Percentiles rank a stretch among this genome's conserved stretches.
Evolutionary conservation across 176 grass and related monocot species (phyloP).

Genomic region (Triticum turgidum): DNA sequence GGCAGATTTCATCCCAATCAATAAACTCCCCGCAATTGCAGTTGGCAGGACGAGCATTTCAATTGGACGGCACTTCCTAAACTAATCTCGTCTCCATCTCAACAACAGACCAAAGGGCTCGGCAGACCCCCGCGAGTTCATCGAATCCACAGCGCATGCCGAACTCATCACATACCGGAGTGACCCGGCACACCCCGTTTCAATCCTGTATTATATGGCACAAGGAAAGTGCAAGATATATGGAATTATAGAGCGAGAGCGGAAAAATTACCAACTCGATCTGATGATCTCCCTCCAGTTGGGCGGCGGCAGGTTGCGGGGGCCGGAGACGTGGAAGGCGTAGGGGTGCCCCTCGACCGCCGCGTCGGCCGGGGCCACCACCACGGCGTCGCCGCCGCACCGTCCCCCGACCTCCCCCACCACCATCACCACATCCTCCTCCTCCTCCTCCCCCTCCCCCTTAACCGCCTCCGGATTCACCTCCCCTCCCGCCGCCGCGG

Average conservation of each 20-base stretch:
- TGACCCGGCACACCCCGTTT: not conserved
- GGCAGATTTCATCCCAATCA: not conserved
- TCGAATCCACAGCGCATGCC: not conserved
- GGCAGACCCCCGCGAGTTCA: not conserved
- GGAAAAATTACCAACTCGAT: conserved; percentile 59
- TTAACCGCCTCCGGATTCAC: not conserved
- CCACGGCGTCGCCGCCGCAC: conserved; percentile 46
- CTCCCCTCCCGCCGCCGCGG: not conserved
- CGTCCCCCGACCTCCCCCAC: not conserved
- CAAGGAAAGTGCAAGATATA: not conserved
- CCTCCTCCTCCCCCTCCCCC: not conserved
- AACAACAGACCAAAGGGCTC: not conserved
- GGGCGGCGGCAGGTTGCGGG: conserved; percentile 71
- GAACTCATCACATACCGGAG: not conserved
- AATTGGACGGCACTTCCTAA: not conserved
- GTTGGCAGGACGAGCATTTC: not conserved
- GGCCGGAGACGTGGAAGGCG: conserved; percentile 84
- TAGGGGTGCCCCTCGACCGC: conserved; percentile 67
- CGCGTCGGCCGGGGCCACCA: conserved; percentile 47
- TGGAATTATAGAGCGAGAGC: not conserved
- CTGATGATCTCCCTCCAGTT: conserved; percentile 91
- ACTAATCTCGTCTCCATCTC: not conserved
- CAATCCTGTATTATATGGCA: not conserved
- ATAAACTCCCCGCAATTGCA: not conserved
- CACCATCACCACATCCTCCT: not conserved